Evolutionary conservation across 2,329 filamentous ascomycete species (phyloP), one percentile per base, ranked within the genome.

Genomic region (Fonsecaea pedrosoi): DNA sequence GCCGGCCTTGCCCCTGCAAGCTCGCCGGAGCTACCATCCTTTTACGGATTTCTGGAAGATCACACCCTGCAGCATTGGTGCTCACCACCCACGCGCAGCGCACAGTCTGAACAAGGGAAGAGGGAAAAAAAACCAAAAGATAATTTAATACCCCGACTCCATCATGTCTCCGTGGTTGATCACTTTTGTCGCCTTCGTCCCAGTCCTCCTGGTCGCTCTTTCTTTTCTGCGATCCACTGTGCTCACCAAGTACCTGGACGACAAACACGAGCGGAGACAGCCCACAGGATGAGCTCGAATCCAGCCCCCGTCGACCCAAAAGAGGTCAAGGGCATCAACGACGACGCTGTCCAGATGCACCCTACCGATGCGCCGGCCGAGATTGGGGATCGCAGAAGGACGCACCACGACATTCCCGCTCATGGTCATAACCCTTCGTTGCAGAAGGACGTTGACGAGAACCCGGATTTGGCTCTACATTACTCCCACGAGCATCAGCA

Each of bases 401-500:
- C 60, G 12, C 65, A 71, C 58, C 64, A 67, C 58, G 66, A 69
- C 58, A 48, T 72, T n/a, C 71, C 70, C 45, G 70, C 64, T 25
- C 71, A 72, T 54, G 72, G 70, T 32, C 71, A 74, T 48, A 73
- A 73, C 48, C 54, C 56, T 37, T 73, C 72, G 2, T 50, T 55
- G n/a, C 71, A 73, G 62, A 63, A 54, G 54, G 60, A 55, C 50
- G 71, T 73, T 42, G 70, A 73, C 37, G 42, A 60, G 54, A 73
- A 73, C 55, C 70, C 72, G 4, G 78, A 81, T 66, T 76, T 79
- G 42, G 76, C 75, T n/a, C 68, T 80, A 42, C 74, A 80, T 58
- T 72, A 75, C 13, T 73, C 74, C 40, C 74, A 78, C 57, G 77
- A 80, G 64, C 79, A 81, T 67, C 73, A 76, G 53, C 78, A 81